Evolutionary conservation across 345 rosid species (phyloP), one percentile per base, ranked within the genome.

Genomic region (Eucalyptus erythrocorys): DNA sequence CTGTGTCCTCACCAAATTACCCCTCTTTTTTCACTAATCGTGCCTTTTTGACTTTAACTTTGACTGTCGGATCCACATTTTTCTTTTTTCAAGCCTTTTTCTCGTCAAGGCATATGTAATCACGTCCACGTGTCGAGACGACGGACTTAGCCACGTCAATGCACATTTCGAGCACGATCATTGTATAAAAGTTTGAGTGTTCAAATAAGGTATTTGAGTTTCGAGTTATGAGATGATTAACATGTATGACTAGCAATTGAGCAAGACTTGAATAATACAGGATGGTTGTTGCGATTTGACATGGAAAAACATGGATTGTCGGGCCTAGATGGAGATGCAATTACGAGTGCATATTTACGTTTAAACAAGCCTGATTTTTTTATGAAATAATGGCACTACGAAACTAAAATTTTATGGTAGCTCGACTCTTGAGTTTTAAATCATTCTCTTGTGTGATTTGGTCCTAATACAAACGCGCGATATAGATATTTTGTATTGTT

Each of bases 381-480:
- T 13, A 30, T 61, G 76, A 21, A 21, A 64, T n/a, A 16, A 34
- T 17, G 7, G 13, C 43, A 34, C 24, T 8, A 32, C 2, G 0
- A 34, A 34, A 34, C 6, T 34, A 17, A 34, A 68, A 68, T 10
- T 34, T 66, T 66, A 66, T 32, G 6, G 21, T 5, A 8, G 24
- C 24, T 34, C 2, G 1, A 34, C 13, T 8, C 1, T 68, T 17
- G 9, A 34, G 80, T 34, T 68, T 32, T 7, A 66, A n/a, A 32
- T 13, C 1, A 15, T 8, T 66, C 15, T 66, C 10, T 32, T 0
- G 3, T 13, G 22, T 17, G 40, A 66, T 66, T 16, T 2, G 1
- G 0, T 66, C 42, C 12, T 32, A 7, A 16, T 5, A 34, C 6
- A 55, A 55, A 9, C 0, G 0, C 3, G 24, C 0, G 61, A 55